Percentiles rank a stretch among this genome's conserved stretches.
Conservation (phyloP, 805 yeast genomes). For the Sugiyamaella mastotermitis region DNA sequence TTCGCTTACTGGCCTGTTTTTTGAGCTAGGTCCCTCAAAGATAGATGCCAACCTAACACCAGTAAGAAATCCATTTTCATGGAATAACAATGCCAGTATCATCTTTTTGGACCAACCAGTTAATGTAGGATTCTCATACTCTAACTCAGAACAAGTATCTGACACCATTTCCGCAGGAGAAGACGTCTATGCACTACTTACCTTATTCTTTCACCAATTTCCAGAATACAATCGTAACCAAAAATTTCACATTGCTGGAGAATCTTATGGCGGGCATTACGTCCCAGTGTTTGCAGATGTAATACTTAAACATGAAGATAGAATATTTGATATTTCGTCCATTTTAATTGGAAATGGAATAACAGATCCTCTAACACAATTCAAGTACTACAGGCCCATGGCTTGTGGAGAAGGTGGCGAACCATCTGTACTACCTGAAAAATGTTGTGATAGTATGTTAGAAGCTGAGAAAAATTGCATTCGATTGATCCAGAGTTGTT, state of each 20-base stretch:
- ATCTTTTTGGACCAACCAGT: slow-evolving; percentile 81
- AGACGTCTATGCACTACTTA: slow-evolving; percentile 74
- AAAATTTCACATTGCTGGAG: slow-evolving; percentile 82
- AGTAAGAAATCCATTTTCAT: slow-evolving; percentile 59
- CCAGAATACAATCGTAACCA: slow-evolving; percentile 47
- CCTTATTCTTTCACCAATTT: slow-evolving; percentile 72
- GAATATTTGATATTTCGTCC: slow-evolving; percentile 61
- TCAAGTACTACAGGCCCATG: slow-evolving; percentile 80
- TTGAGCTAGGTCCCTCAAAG: slow-evolving; percentile 78
- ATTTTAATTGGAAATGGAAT: slow-evolving; percentile 87
- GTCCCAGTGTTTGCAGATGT: slow-evolving; percentile 82
- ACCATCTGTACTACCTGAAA: slow-evolving; percentile 67
- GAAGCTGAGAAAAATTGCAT: slow-evolving; percentile 66
- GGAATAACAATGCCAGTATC: slow-evolving; percentile 77
- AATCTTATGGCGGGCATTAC: slow-evolving; percentile 86
- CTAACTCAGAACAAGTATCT: slow-evolving; percentile 50
- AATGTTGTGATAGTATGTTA: slow-evolving; percentile 62
- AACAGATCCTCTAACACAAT: slow-evolving; percentile 78
- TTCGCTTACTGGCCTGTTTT: slow-evolving; percentile 69
- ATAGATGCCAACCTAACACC: slow-evolving; percentile 51
- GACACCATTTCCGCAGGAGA: slow-evolving; percentile 77
- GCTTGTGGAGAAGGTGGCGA: slow-evolving; percentile 91
- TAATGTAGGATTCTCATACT: slow-evolving; percentile 66
- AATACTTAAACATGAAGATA: slow-evolving; percentile 59
- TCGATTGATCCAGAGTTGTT: slow-evolving; percentile 66